A percentile compares a stretch with the other conserved stretches of the same genome.
Evolutionary conservation across 768 basidiomycete genomes (phyloP).

Genomic region (Boletellus emodensis): DNA sequence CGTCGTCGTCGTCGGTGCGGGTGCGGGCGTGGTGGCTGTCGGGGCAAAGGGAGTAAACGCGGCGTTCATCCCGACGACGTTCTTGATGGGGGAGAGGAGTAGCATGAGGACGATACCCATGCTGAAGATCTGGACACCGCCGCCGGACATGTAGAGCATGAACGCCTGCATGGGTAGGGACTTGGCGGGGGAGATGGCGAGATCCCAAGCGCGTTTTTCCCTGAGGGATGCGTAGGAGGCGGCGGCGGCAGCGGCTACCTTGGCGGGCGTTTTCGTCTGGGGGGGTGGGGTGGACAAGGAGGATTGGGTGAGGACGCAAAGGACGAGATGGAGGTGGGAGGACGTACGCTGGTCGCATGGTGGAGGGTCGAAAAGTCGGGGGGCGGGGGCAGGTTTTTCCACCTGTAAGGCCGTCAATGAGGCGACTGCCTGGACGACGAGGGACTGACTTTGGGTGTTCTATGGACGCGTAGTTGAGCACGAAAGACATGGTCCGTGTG

Average conservation of each 20-base stretch:
- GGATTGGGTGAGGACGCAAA: neutral
- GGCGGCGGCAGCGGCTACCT: slow-evolving; percentile 33
- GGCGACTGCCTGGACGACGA: neutral
- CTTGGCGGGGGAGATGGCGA: slow-evolving; percentile 82
- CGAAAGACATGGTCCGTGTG: slow-evolving; percentile 19
- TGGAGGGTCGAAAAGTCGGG: slow-evolving; percentile 59
- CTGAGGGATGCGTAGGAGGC: slow-evolving; percentile 66
- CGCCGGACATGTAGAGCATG: slow-evolving; percentile 98
- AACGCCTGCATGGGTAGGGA: slow-evolving; percentile 94
- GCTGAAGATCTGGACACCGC: slow-evolving; percentile 94
- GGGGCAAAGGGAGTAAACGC: slow-evolving; percentile 73
- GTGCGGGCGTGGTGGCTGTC: slow-evolving; percentile 33
- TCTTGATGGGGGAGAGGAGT: slow-evolving; percentile 81
- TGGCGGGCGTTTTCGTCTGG: slow-evolving; percentile 42
- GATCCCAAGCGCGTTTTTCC: slow-evolving; percentile 79
- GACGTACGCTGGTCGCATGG: slow-evolving; percentile 24
- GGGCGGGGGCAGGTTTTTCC: slow-evolving; percentile 60
- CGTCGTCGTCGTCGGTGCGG: no score
- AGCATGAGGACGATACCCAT: slow-evolving; percentile 96
- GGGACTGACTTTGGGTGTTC: slow-evolving; percentile 26
- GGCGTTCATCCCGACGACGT: slow-evolving; percentile 70
- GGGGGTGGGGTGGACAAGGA: neutral
- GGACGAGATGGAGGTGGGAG: neutral
- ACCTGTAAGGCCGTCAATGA: slow-evolving; percentile 36
- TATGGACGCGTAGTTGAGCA: slow-evolving; percentile 31